Evolutionary conservation across 2,329 filamentous ascomycete species (phyloP), one percentile per base, ranked within the genome.

Genomic region (Fonsecaea multimorphosa): DNA sequence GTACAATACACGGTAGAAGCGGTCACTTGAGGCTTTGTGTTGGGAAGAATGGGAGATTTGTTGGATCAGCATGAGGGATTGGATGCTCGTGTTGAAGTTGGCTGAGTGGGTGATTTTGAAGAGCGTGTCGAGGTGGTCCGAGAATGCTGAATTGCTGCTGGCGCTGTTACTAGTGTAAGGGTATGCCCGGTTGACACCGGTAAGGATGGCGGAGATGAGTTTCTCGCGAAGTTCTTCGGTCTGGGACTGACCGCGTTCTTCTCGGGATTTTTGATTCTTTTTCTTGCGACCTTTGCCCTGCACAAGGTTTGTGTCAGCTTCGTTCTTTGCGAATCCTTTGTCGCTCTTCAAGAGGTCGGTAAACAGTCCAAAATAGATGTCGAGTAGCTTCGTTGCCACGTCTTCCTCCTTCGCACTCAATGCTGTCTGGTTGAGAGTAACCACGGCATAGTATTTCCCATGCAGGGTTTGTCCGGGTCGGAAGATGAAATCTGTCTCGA

Each of bases 31-130:
- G 61, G 94, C 84, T 73, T 93, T 90, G 76, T 95, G 92, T 31
- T 60, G 58, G 14, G 34, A 46, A 2, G 89, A 87, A 1, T 88
- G 84, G 0, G 93, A 91, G 31, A 99, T 86, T 77, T 98, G 95
- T 76, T 98, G 95, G 71, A 99, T 96, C 55, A 99, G 83, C 80
- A 97, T 90, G 70, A 99, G 85, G 36, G 95, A 94, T 78, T 99
- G 95, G 40, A 99, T 92, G 75, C 93, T 95, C 0, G 95, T 99
- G 80, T 98, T 99, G 85, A 99, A 98, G 78, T 99, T 99, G 63
- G 94, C 92, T 0, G 94, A 98, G 79, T 99, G 95, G 0, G 95
- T 96, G 73, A 99, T 95, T 73, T 88, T 89, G 85, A 97, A 99
- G 29, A 99, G 85, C 2, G 94, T 97, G 75, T 98, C 91, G 64